A percentile compares a stretch with the other conserved stretches of the same genome.
These are phyloP conservation scores for Saccharomyces eubayanus DNA, from an alignment of 805 yeast species.

Conservation along the genomic window DNA sequence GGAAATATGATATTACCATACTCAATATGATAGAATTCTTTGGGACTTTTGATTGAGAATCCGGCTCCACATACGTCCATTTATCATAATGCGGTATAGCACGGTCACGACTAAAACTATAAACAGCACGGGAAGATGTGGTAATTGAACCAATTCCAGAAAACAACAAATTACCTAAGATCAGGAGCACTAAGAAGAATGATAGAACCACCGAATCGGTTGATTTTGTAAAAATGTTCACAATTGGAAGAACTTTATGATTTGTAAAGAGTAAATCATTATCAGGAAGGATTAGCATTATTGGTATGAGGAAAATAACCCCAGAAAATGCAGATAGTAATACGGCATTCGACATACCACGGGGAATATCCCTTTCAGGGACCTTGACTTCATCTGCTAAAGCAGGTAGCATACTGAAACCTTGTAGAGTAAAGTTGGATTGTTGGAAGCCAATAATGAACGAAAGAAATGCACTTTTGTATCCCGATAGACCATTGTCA, in stretches of 20 bases:
- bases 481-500: slow-evolving; percentile 67
- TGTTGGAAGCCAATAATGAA: slow-evolving; percentile 73
- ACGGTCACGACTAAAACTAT: slow-evolving; percentile 74
- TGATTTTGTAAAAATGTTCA: slow-evolving; percentile 61
- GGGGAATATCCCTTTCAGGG: slow-evolving; percentile 69
- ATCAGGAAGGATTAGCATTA: slow-evolving; percentile 66
- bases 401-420: slow-evolving; percentile 74
- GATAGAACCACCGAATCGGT: slow-evolving; percentile 64
- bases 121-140: slow-evolving; percentile 75
- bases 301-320: slow-evolving; percentile 60
- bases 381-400: slow-evolving; percentile 73
- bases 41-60: slow-evolving; percentile 52
- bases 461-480: slow-evolving; percentile 56
- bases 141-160: slow-evolving; percentile 76
- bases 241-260: slow-evolving; percentile 70
- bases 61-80: slow-evolving; percentile 59
- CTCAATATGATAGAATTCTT: slow-evolving; percentile 60
- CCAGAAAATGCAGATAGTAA: slow-evolving; percentile 61
- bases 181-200: slow-evolving; percentile 54
- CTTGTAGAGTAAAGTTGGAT: slow-evolving; percentile 71
- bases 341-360: slow-evolving; percentile 61
- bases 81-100: slow-evolving; percentile 59
- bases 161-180: slow-evolving; percentile 62
- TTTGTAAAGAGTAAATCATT: slow-evolving; percentile 45
- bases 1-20: slow-evolving; percentile 48